phyloP scores from a whole-genome alignment of 176 grass and related monocot species.

The Rhynchospora pubera region DNA sequence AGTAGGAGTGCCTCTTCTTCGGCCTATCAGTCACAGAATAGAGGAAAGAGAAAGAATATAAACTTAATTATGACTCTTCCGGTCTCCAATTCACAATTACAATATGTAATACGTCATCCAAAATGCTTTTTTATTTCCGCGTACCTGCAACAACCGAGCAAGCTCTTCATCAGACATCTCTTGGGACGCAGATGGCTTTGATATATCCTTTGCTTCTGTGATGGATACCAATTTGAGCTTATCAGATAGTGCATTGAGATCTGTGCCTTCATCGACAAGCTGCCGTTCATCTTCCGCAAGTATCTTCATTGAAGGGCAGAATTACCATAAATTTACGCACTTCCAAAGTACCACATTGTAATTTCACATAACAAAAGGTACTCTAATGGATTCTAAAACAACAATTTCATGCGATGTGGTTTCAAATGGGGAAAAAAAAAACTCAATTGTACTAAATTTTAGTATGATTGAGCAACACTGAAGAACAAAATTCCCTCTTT shows the following conservation, averaged over 20 bases:
- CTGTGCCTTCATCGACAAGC: constrained; percentile 47
- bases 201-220: constrained; percentile 15
- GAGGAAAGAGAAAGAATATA: constrained; percentile 23
- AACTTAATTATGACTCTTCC: not conserved
- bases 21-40: constrained; percentile 37
- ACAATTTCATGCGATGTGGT: not conserved
- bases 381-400: not conserved
- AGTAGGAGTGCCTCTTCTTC: constrained; percentile 85
- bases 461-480: not conserved
- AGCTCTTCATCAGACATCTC: constrained; percentile 70
- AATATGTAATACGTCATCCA: not conserved
- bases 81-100: not conserved
- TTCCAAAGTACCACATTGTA: not conserved
- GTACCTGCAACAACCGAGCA: constrained; percentile 66
- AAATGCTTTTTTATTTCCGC: not conserved
- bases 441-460: not conserved
- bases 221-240: constrained; percentile 46
- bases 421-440: not conserved
- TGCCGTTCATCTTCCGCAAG: constrained; percentile 46
- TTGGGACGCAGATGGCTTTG: constrained; percentile 25
- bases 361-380: not conserved
- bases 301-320: constrained; percentile 33
- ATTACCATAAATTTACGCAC: not conserved
- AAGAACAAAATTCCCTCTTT: not conserved
- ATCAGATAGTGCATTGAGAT: constrained; percentile 49